Evolutionary conservation across 2,329 filamentous ascomycete genomes (phyloP).

Genomic region (Arthrobotrys pseudoclavata): DNA sequence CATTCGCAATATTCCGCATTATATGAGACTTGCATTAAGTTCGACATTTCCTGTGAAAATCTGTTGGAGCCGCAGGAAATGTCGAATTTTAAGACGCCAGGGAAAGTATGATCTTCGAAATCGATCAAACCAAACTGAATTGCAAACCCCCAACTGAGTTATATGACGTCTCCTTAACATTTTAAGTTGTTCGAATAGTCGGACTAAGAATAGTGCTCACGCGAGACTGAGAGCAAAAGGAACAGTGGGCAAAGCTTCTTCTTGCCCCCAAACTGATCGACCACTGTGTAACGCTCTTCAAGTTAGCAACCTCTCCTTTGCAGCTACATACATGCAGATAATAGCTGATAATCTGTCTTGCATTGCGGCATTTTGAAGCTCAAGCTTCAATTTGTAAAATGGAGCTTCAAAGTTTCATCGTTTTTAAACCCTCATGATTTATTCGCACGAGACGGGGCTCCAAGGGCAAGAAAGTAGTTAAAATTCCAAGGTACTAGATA

Average conservation of each 20-base stretch:
- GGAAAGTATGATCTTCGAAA: slow-evolving; percentile 9
- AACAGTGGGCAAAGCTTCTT: background rate
- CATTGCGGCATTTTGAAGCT: slow-evolving; percentile 50
- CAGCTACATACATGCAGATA: slow-evolving; percentile 30
- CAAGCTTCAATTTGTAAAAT: slow-evolving; percentile 17
- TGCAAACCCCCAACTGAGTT: background rate
- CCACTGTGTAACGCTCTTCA: slow-evolving; percentile 35
- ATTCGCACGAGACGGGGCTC: slow-evolving; percentile 27
- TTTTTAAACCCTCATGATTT: slow-evolving; percentile 2
- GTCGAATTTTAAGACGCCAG: slow-evolving; percentile 22
- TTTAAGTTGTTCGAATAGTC: background rate
- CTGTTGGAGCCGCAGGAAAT: slow-evolving; percentile 18
- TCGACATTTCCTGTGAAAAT: slow-evolving; percentile 9
- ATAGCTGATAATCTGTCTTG: slow-evolving; percentile 36
- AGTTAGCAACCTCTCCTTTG: slow-evolving; percentile 33
- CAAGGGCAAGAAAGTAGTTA: slow-evolving; percentile 7
- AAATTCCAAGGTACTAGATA: slow-evolving; percentile 2
- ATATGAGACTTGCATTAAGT: background rate
- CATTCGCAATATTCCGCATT: background rate
- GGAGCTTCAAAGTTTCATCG: slow-evolving; percentile 25
- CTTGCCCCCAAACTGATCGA: slow-evolving; percentile 17
- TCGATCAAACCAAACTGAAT: background rate
- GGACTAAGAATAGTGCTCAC: slow-evolving; percentile 33
- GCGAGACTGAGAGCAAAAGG: slow-evolving; percentile 6
- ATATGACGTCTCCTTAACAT: slow-evolving; percentile 11